Percentiles rank a stretch among this genome's conserved stretches.
phyloP scores from a whole-genome alignment of 2,329 filamentous ascomycete genomes.

The Domatiomyces globalis region DNA sequence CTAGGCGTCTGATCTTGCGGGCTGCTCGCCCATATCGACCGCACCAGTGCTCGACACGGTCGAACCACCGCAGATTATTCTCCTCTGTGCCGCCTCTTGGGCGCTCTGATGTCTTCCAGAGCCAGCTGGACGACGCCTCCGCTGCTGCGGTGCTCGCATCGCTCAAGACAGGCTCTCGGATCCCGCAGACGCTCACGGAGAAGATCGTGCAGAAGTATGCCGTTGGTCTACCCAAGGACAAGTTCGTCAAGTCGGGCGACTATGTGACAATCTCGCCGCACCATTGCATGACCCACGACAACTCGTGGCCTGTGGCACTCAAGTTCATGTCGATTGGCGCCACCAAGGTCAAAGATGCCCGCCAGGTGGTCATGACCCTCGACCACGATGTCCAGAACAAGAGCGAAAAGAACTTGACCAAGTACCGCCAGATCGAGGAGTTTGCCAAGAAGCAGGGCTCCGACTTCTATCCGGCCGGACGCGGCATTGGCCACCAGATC shows the following conservation, averaged over 20 bases:
- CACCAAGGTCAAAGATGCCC: constrained; percentile 53
- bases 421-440: constrained; percentile 66
- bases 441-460: constrained; percentile 67
- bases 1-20: neutral
- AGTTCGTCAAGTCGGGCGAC: constrained; percentile 64
- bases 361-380: constrained; percentile 67
- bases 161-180: constrained; percentile 40
- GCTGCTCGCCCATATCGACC: neutral
- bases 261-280: constrained; percentile 64
- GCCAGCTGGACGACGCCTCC: constrained; percentile 44
- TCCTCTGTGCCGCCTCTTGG: neutral
- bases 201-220: constrained; percentile 81
- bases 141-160: constrained; percentile 63
- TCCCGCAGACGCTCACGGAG: constrained; percentile 71
- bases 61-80: too few species aligned
- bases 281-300: constrained; percentile 76
- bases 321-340: constrained; percentile 80
- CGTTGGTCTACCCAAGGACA: constrained; percentile 59
- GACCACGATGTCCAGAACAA: constrained; percentile 87
- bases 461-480: constrained; percentile 60
- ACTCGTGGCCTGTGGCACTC: constrained; percentile 58
- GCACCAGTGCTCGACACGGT: too few species aligned
- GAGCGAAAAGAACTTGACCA: constrained; percentile 61
- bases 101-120: constrained; percentile 45
- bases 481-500: constrained; percentile 81